Percentiles rank a stretch among this genome's conserved stretches.
Conservation (phyloP, 2,329 filamentous ascomycete species). For the Aspergillus piperis region DNA sequence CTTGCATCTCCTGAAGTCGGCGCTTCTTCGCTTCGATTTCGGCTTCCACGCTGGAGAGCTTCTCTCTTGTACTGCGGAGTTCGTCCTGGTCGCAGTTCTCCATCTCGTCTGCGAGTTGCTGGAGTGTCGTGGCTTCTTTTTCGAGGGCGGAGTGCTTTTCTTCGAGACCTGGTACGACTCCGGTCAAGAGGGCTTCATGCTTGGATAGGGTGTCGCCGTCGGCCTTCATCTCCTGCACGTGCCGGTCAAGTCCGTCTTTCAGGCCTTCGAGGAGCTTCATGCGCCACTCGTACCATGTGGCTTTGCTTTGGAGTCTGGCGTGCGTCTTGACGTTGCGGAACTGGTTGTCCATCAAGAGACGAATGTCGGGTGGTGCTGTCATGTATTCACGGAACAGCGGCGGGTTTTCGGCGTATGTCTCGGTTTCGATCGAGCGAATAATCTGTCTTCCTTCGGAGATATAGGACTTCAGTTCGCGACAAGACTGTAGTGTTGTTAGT, state of each 20-base stretch:
- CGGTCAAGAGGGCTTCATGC: constrained; percentile 68
- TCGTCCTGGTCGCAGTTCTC: constrained; percentile 73
- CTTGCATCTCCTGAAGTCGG: constrained; percentile 66
- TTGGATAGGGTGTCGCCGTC: constrained; percentile 69
- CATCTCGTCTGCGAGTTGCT: constrained; percentile 66
- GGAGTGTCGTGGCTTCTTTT: constrained; percentile 66
- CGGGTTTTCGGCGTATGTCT: constrained; percentile 87
- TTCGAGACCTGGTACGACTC: constrained; percentile 65
- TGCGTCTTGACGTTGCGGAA: constrained; percentile 97
- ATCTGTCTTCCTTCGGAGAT: constrained; percentile 90
- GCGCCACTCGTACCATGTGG: constrained; percentile 98
- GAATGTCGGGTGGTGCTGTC: constrained; percentile 78
- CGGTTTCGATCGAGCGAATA: constrained; percentile 84
- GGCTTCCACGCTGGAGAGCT: constrained; percentile 64
- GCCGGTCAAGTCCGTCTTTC: constrained; percentile 75
- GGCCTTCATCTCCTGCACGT: constrained; percentile 71
- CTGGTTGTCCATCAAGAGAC: constrained; percentile 87
- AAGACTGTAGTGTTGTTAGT: constrained; percentile 59
- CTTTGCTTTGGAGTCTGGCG: constrained; percentile 85
- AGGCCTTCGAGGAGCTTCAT: constrained; percentile 83
- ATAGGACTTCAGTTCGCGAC: constrained; percentile 93
- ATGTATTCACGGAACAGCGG: constrained; percentile 90
- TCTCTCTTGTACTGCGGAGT: constrained; percentile 70
- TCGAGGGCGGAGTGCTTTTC: constrained; percentile 64
- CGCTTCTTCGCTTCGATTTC: constrained; percentile 70